Evolutionary conservation across 768 basidiomycete genomes (phyloP).

Genomic region (Mycena kentingensis): DNA sequence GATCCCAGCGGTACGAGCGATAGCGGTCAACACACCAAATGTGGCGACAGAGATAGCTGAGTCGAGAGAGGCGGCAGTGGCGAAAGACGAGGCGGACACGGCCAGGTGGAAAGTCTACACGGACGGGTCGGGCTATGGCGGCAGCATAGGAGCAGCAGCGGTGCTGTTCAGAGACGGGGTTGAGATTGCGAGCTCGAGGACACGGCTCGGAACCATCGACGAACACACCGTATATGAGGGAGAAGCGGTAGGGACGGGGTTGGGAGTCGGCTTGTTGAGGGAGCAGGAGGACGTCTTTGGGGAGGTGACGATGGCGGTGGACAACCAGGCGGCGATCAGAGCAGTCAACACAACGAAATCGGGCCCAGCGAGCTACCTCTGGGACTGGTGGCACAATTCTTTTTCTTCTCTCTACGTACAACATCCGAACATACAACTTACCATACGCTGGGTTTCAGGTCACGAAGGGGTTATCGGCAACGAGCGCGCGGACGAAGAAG

Average conservation of each 20-base stretch:
- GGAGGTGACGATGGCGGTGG: constrained; percentile 2
- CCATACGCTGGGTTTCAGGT: constrained; percentile 21
- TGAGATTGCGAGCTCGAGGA: neutral
- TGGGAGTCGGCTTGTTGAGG: constrained; percentile 12
- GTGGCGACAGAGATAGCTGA: neutral
- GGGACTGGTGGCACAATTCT: neutral
- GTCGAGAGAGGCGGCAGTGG: neutral
- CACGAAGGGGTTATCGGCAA: constrained; percentile 23
- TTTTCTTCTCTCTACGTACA: neutral
- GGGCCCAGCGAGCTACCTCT: neutral
- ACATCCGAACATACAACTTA: neutral
- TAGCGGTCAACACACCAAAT: neutral
- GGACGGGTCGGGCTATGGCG: constrained; percentile 21
- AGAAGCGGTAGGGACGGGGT: constrained; percentile 22
- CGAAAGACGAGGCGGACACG: neutral
- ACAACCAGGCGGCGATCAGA: constrained; percentile 24
- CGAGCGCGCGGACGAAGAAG: constrained; percentile 23
- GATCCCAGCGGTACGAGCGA: neutral
- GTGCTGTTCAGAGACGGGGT: constrained; percentile 9
- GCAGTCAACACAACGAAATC: neutral
- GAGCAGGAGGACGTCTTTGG: neutral
- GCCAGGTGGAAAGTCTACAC: constrained; percentile 10
- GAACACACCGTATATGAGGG: constrained; percentile 28
- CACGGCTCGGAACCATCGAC: constrained; percentile 6
- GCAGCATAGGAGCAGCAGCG: constrained; percentile 22